These are phyloP conservation scores for Cladosporium oxysporum DNA, from an alignment of 2,329 filamentous ascomycete genomes.

Conservation along the genomic window DNA sequence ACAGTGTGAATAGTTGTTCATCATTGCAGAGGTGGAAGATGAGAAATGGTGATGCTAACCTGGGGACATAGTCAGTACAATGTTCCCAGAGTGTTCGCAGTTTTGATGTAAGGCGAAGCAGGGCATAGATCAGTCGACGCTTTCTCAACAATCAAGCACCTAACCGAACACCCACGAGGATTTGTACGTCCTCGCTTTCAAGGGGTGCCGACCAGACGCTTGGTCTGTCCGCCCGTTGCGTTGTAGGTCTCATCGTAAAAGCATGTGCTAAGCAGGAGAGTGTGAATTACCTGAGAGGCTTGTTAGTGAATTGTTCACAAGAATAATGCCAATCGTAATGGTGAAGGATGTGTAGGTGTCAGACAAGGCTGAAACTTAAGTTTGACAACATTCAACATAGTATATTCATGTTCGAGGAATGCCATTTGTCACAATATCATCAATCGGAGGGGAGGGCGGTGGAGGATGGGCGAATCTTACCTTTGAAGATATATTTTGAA, in stretches of 20 bases:
- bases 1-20: slow-evolving; percentile 72
- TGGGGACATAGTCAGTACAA: slow-evolving; percentile 26
- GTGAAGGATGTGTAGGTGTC: slow-evolving; percentile 40
- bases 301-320: slow-evolving; percentile 37
- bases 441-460: slow-evolving; percentile 41
- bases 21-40: slow-evolving; percentile 50
- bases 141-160: slow-evolving; percentile 66
- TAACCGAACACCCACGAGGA: slow-evolving; percentile 56
- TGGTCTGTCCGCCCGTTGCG: slow-evolving; percentile 69
- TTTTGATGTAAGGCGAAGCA: slow-evolving; percentile 18
- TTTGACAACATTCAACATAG: slow-evolving; percentile 63
- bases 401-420: slow-evolving; percentile 67
- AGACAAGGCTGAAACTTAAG: slow-evolving; percentile 72
- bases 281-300: slow-evolving; percentile 26
- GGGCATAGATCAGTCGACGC: slow-evolving; percentile 61
- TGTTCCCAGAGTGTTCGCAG: slow-evolving; percentile 12
- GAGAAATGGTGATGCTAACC: slow-evolving; percentile 24
- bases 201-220: slow-evolving; percentile 55
- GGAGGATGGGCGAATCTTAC: slow-evolving; percentile 19
- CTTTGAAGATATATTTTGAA: slow-evolving; percentile 20
- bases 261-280: slow-evolving; percentile 29
- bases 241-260: slow-evolving; percentile 64
- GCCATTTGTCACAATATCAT: slow-evolving; percentile 67
- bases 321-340: slow-evolving; percentile 23
- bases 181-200: slow-evolving; percentile 64